Evolutionary conservation across 176 grass and related monocot genomes (phyloP).

Genomic region (Dactylis glomerata): DNA sequence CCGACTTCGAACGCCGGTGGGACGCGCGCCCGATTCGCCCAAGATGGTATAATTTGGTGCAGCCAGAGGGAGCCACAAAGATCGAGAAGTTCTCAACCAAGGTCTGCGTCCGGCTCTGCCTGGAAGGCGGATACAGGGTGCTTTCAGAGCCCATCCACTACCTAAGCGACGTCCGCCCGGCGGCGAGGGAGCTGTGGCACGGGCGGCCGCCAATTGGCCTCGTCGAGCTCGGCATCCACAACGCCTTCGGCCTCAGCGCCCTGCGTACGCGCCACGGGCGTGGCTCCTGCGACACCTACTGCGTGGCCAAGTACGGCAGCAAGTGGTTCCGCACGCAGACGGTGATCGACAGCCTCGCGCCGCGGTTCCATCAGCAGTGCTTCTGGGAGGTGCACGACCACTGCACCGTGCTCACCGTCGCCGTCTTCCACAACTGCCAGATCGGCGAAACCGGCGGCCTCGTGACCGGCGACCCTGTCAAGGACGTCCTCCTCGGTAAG

Average conservation of each 20-base stretch:
- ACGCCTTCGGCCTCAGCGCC: constrained; percentile 43
- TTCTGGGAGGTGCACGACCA: constrained; percentile 80
- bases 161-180: constrained; percentile 54
- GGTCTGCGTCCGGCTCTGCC: constrained; percentile 35
- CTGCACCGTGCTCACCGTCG: constrained; percentile 74
- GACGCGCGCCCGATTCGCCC: constrained; percentile 40
- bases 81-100: constrained; percentile 46
- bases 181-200: constrained; percentile 52
- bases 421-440: constrained; percentile 82
- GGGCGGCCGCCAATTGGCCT: constrained; percentile 46
- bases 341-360: constrained; percentile 63
- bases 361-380: constrained; percentile 76
- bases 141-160: constrained; percentile 56
- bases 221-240: constrained; percentile 72
- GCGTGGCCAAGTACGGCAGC: constrained; percentile 77
- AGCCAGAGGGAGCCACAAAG: constrained; percentile 41
- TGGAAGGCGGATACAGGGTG: constrained; percentile 59
- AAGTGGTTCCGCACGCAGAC: constrained; percentile 84
- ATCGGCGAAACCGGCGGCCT: constrained; percentile 58
- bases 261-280: constrained; percentile 60
- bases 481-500: constrained; percentile 74
- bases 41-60: constrained; percentile 48
- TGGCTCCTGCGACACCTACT: constrained; percentile 70
- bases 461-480: constrained; percentile 41
- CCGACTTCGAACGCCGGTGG: constrained; percentile 43